phyloP scores from a whole-genome alignment of 2,329 filamentous ascomycete species.

The Aspergillus ibericus region DNA sequence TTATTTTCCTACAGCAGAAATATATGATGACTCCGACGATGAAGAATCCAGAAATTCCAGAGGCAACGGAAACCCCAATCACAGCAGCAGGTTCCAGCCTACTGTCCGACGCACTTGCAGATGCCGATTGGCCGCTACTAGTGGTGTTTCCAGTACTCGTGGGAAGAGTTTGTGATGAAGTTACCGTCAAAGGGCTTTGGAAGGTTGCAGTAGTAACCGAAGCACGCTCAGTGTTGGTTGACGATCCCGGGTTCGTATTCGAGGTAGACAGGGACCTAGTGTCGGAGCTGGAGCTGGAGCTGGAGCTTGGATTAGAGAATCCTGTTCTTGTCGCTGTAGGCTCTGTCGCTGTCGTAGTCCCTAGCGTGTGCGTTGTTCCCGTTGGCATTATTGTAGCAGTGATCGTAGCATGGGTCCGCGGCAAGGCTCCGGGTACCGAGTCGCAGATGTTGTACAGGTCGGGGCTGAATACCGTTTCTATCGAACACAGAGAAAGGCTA shows the following conservation, averaged over 20 bases:
- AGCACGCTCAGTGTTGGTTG: conserved; percentile 4
- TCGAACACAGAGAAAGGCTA: conserved; percentile 59
- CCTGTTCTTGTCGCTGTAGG: not conserved
- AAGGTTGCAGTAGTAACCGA: conserved; percentile 16
- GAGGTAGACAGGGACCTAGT: not conserved
- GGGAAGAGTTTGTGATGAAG: conserved; percentile 2
- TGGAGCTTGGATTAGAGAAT: not conserved
- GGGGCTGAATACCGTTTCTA: conserved; percentile 45
- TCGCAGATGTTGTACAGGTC: conserved; percentile 59
- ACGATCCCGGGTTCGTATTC: not conserved
- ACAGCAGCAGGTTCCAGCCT: conserved; percentile 32
- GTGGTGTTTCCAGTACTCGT: conserved; percentile 10
- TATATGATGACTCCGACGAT: conserved; percentile 35
- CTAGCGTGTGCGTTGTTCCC: not conserved
- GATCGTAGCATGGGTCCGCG: conserved; percentile 38
- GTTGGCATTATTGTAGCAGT: conserved; percentile 35
- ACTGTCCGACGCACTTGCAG: conserved; percentile 10
- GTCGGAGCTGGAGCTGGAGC: not conserved
- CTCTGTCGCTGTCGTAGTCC: not conserved
- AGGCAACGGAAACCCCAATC: conserved; percentile 39
- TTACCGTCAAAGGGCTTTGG: conserved; percentile 18
- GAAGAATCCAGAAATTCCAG: conserved; percentile 37
- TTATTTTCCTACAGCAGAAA: conserved; percentile 32
- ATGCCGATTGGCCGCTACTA: conserved; percentile 5
- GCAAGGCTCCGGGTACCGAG: conserved; percentile 36